Conservation (phyloP, 306 rosid genomes). For the Dalbergia cochinchinensis region DNA sequence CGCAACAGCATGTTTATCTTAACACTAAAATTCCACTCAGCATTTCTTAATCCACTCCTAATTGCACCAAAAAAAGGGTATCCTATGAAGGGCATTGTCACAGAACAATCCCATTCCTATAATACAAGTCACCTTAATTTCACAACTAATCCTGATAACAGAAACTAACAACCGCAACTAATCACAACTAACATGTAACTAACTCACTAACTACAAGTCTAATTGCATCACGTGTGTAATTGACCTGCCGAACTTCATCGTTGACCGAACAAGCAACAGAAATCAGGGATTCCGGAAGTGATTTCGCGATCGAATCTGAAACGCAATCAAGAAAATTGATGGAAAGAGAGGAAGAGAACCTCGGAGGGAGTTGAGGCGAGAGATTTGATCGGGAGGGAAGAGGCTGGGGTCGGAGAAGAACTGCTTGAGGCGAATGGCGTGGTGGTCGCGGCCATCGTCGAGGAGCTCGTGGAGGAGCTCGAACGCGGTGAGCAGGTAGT, state of each 20-base stretch:
- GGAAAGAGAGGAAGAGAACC: conserved; percentile 45
- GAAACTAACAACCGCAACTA: no score
- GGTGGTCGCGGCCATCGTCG: conserved; percentile 84
- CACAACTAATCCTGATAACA: background rate
- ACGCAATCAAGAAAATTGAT: background rate
- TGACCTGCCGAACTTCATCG: background rate
- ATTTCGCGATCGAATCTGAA: background rate
- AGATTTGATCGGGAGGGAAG: conserved; percentile 89
- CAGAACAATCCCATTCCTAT: background rate
- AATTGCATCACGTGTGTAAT: no score
- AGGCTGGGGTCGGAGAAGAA: conserved; percentile 81
- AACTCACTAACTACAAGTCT: no score
- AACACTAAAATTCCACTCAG: background rate
- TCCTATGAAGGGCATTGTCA: no score
- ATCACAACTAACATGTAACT: no score
- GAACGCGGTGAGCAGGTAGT: conserved; percentile 87
- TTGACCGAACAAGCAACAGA: background rate
- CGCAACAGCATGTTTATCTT: background rate
- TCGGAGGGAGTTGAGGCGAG: conserved; percentile 84
- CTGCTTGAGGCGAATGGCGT: conserved; percentile 91
- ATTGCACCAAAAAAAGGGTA: background rate
- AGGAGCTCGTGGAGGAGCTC: conserved; percentile 99
- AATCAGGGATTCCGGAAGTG: background rate
- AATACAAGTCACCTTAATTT: background rate
- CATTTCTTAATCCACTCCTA: background rate